Conservation (phyloP, 2,329 filamentous ascomycete species). For the Emergomyces orientalis region DNA sequence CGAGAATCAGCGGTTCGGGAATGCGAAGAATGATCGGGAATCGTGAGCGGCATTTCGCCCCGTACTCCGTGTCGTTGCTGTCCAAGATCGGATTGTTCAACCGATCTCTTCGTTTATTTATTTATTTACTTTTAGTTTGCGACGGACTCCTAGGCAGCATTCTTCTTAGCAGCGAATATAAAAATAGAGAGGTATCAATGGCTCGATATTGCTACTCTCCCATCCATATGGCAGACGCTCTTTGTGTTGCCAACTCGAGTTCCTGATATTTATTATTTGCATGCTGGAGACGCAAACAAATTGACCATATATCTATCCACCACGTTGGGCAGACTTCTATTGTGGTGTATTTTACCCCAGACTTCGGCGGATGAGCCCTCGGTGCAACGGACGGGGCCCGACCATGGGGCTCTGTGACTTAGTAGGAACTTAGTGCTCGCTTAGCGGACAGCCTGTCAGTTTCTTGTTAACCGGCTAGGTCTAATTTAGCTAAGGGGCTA, state of each 20-base stretch:
- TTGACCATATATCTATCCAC: too few species aligned
- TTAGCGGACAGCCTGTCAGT: not conserved
- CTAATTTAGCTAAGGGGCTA: not conserved
- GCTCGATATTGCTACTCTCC: not conserved
- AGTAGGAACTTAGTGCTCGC: not conserved
- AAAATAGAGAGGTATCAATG: too few species aligned
- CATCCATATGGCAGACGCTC: not conserved
- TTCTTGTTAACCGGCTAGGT: not conserved
- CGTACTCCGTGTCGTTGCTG: not conserved
- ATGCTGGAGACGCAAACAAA: too few species aligned
- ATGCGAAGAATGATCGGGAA: not conserved
- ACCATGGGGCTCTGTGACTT: not conserved
- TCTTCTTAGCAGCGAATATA: too few species aligned
- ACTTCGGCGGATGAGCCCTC: not conserved
- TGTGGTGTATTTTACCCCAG: too few species aligned
- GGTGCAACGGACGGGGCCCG: not conserved
- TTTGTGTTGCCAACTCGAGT: too few species aligned
- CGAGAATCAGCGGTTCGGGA: not conserved
- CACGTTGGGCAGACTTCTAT: too few species aligned
- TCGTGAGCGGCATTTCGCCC: not conserved
- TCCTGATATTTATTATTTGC: too few species aligned
- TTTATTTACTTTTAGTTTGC: too few species aligned
- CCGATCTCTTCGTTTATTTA: too few species aligned
- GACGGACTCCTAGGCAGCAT: not conserved
- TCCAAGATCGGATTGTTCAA: not conserved